Percentiles rank a stretch among this genome's conserved stretches.
These are phyloP conservation scores for Purshia tridentata DNA, from an alignment of 306 rosid species.

Conservation along the genomic window DNA sequence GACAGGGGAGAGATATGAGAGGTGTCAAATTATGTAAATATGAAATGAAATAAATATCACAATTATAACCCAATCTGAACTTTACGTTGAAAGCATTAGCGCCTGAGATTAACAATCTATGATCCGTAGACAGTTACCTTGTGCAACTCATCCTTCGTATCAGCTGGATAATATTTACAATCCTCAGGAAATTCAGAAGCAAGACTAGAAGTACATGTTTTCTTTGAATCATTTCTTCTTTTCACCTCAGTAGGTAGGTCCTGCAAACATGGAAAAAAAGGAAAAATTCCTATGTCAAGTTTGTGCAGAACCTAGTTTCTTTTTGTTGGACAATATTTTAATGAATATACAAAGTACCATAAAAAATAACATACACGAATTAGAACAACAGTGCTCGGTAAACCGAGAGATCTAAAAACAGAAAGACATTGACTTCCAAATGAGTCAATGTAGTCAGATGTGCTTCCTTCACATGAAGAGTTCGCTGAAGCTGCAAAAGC, in stretches of 20 bases:
- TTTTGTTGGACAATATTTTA: background rate
- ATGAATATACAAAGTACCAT: slow-evolving; percentile 11
- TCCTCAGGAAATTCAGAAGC: slow-evolving; percentile 85
- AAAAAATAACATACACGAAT: slow-evolving; percentile 65
- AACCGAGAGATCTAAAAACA: slow-evolving; percentile 81
- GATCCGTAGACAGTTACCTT: slow-evolving; percentile 46
- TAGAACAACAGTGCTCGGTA: slow-evolving; percentile 86
- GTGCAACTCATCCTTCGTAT: slow-evolving; percentile 84
- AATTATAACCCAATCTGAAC: slow-evolving; percentile 3
- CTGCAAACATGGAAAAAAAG: slow-evolving; percentile 39
- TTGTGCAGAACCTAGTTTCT: slow-evolving; percentile 3
- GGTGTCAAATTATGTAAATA: background rate
- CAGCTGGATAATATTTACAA: slow-evolving; percentile 83
- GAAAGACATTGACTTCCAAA: slow-evolving; percentile 95
- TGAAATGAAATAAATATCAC: slow-evolving; percentile 13
- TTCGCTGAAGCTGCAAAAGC: slow-evolving; percentile 79
- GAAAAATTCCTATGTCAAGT: slow-evolving; percentile 4
- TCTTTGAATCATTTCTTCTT: slow-evolving; percentile 68
- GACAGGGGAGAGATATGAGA: background rate
- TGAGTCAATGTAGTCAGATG: slow-evolving; percentile 66
- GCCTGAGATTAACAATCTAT: slow-evolving; percentile 1
- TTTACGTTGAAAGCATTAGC: background rate
- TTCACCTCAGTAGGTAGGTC: slow-evolving; percentile 73
- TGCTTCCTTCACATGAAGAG: slow-evolving; percentile 48
- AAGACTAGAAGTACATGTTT: slow-evolving; percentile 65